These are phyloP conservation scores for Botrytis medusae DNA, from an alignment of 2,329 filamentous ascomycete species.

Conservation along the genomic window DNA sequence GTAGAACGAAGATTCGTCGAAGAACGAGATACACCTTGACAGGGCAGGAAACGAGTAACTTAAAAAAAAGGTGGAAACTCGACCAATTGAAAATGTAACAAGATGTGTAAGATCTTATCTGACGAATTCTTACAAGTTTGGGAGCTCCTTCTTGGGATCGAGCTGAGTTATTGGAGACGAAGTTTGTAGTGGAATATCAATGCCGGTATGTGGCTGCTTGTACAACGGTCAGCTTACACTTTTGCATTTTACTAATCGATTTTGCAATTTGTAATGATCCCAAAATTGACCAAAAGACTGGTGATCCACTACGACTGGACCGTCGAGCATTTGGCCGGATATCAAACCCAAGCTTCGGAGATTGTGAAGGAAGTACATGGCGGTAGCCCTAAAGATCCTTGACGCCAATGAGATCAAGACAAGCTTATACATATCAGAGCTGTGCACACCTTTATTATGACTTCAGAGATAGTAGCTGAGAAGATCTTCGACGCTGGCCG, in stretches of 20 bases:
- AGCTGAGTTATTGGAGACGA: background rate
- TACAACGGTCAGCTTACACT: conserved; percentile 18
- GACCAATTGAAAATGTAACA: background rate
- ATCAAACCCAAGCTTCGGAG: background rate
- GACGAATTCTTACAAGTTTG: background rate
- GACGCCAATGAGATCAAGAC: background rate
- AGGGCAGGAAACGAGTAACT: background rate
- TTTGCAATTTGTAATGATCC: conserved; percentile 15
- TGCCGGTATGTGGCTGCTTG: background rate
- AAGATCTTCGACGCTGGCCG: background rate
- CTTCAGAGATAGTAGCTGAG: background rate
- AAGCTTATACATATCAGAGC: background rate
- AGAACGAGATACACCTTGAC: background rate
- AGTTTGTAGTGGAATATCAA: background rate
- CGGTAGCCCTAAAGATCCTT: background rate
- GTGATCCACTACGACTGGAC: background rate
- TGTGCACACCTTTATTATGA: background rate
- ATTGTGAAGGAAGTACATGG: background rate
- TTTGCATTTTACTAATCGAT: conserved; percentile 15
- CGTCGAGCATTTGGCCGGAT: background rate
- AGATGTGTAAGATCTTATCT: conserved; percentile 1
- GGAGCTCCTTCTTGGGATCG: background rate
- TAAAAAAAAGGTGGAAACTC: background rate
- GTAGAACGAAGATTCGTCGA: conserved; percentile 2
- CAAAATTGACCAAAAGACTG: background rate